Evolutionary conservation across 805 yeast species (phyloP).

Genomic region (Wilhelminamyces savonicus): DNA sequence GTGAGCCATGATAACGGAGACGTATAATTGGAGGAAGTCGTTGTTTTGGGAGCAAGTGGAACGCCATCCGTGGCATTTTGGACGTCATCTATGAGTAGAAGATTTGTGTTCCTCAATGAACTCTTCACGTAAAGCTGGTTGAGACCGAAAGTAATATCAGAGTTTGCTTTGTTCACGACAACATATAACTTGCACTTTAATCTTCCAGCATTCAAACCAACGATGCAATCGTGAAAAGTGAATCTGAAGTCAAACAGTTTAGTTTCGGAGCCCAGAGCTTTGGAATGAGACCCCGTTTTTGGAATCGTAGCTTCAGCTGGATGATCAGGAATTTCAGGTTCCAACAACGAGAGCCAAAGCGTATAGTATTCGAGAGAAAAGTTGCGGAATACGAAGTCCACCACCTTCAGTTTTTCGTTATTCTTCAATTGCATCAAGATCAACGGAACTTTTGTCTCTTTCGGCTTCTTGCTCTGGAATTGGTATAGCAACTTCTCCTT

Average conservation of each 20-base stretch:
- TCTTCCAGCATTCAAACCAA: conserved; percentile 62
- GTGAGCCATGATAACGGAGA: conserved; percentile 35
- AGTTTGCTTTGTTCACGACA: conserved; percentile 46
- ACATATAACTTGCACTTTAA: conserved; percentile 49
- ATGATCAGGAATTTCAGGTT: conserved; percentile 8
- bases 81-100: conserved; percentile 62
- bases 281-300: neutral
- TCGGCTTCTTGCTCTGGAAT: conserved; percentile 8
- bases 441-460: conserved; percentile 13
- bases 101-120: conserved; percentile 42
- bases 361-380: conserved; percentile 53
- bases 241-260: conserved; percentile 2
- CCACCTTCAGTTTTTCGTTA: conserved; percentile 21
- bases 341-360: conserved; percentile 46
- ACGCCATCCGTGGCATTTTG: conserved; percentile 8
- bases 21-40: conserved; percentile 4
- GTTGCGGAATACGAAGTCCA: conserved; percentile 43
- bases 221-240: conserved; percentile 43
- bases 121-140: conserved; percentile 31
- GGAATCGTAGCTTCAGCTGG: conserved; percentile 1
- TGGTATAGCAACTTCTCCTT: conserved; percentile 16
- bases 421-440: conserved; percentile 14
- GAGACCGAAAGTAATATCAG: conserved; percentile 37
- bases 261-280: neutral
- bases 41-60: conserved; percentile 1